Base-by-base conservation (phyloP, 2,329 filamentous ascomycete species). In the Mollisia scopiformis region DNA sequence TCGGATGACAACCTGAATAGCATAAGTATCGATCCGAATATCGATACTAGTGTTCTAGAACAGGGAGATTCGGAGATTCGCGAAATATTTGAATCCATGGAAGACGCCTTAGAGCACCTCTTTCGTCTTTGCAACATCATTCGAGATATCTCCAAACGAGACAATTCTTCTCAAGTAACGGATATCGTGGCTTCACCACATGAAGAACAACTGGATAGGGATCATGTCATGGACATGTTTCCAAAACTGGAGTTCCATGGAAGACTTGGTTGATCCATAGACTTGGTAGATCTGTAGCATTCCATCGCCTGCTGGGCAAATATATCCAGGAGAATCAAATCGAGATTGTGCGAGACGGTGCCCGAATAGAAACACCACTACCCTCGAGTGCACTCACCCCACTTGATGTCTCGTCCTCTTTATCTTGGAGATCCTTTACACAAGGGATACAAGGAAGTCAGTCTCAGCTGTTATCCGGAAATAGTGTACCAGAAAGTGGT, bases 301-400 rank as follows among this genome's bases (percentile, higher is more conserved):
- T 68, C 49, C 63, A 70, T 25, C 51, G 72, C 52, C 66, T 70
- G 16, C 72, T 69, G 37, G 55, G 73, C 28, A 59, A 63, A 4
- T 74, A 72, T 55, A 66, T 64, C 43, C 57, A 65, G n/a, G 66
- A 72, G 2, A 70, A 72, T 33, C 58, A 61, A 27, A 49, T 55
- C 13, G 67, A 61, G 41, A 52, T 39, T 11, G 30, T 41, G 14
- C 51, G 47, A 49, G 61, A n/a, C n/a, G n/a, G n/a, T n/a, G n/a
- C n/a, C n/a, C n/a, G n/a, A n/a, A n/a, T n/a, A n/a, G n/a, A n/a
- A n/a, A n/a, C n/a, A n/a, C n/a, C n/a, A n/a, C n/a, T n/a, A n/a
- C n/a, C n/a, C n/a, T n/a, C n/a, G n/a, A n/a, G n/a, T n/a, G n/a
- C n/a, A n/a, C n/a, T n/a, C n/a, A n/a, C n/a, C n/a, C n/a, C n/a